A percentile compares a stretch with the other conserved stretches of the same genome.
Evolutionary conservation across 2,329 filamentous ascomycete genomes (phyloP).

Genomic region (Talaromyces sp.): DNA sequence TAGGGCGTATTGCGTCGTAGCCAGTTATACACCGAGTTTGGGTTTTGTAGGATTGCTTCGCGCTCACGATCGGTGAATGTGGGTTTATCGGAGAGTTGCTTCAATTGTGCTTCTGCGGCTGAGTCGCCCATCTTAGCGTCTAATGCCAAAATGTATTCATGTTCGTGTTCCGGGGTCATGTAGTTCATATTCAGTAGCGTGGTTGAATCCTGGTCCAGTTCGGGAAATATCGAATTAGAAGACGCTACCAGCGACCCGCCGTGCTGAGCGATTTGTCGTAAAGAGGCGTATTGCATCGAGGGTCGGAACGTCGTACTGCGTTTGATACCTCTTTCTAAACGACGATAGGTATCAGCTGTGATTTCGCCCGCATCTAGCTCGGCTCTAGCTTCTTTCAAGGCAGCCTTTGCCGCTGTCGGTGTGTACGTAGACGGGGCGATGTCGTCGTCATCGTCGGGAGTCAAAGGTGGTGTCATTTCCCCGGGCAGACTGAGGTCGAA

Average conservation of each 20-base stretch:
- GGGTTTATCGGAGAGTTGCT: slow-evolving; percentile 31
- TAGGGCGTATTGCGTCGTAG: slow-evolving; percentile 77
- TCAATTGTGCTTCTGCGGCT: slow-evolving; percentile 51
- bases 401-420: slow-evolving; percentile 28
- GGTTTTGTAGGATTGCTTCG: slow-evolving; percentile 64
- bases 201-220: slow-evolving; percentile 10
- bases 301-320: slow-evolving; percentile 38
- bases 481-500: slow-evolving; percentile 59
- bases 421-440: slow-evolving; percentile 31
- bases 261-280: slow-evolving; percentile 29
- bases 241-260: slow-evolving; percentile 16
- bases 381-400: slow-evolving; percentile 36
- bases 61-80: slow-evolving; percentile 50
- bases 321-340: slow-evolving; percentile 36
- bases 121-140: slow-evolving; percentile 38
- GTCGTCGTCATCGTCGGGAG: slow-evolving; percentile 39
- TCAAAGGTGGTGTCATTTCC: slow-evolving; percentile 34
- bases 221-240: slow-evolving; percentile 17
- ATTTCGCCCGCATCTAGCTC: slow-evolving; percentile 35
- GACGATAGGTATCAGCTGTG: slow-evolving; percentile 30
- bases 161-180: slow-evolving; percentile 41
- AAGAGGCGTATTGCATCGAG: slow-evolving; percentile 26
- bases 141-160: slow-evolving; percentile 37
- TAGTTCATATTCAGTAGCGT: slow-evolving; percentile 38
- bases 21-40: slow-evolving; percentile 94